Evolutionary conservation across 495 filamentous ascomycete genomes (phyloP), one percentile per base, ranked within the genome.

Genomic region (Xeromyces bisporus): DNA sequence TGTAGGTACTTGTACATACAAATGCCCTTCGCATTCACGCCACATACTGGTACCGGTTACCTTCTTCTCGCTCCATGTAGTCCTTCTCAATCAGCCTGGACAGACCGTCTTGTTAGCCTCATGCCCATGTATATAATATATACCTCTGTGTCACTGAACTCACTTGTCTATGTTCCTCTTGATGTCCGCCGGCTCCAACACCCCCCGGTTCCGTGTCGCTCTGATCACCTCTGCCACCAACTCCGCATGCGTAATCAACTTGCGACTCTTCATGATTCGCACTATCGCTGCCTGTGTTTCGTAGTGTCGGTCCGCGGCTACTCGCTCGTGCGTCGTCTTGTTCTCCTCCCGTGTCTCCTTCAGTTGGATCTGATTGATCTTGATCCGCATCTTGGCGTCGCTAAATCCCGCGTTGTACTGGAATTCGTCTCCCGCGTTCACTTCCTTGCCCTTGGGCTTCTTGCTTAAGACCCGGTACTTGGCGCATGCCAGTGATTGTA

Each of bases 211-310:
- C 58, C 71, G 82, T 10, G 89, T 96, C 42, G 82, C 81, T 37
- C 74, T 77, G 46, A 96, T 92, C 2, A 87, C 80, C 56, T 93
- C 80, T 7, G 70, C 65, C 7, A 96, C 75, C 15, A 99, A 54
- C 50, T 89, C 80, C 18, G 64, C 47, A 49, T 94, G 85, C 15
- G 62, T 70, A 52, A 96, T 82, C n/a, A 48, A 70, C 67, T 93
- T 91, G 38, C 81, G 59, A 39, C 73, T 76, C 76, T 99, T 99
- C 84, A 99, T 84, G 42, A 99, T 93, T 9, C 89, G 63, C 37
- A 94, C 89, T 39, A 99, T 87, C 1, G 91, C 91, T 9, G 89
- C 91, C 51, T 99, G 91, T 0, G 83, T 92, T 62, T 99, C 89
- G 40, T 83, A 93, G 44, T 92, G 80, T 15, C 89, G 64, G 44